Conservation (phyloP, 73 alveolate species). For the Tetrahymena elliotti region DNA sequence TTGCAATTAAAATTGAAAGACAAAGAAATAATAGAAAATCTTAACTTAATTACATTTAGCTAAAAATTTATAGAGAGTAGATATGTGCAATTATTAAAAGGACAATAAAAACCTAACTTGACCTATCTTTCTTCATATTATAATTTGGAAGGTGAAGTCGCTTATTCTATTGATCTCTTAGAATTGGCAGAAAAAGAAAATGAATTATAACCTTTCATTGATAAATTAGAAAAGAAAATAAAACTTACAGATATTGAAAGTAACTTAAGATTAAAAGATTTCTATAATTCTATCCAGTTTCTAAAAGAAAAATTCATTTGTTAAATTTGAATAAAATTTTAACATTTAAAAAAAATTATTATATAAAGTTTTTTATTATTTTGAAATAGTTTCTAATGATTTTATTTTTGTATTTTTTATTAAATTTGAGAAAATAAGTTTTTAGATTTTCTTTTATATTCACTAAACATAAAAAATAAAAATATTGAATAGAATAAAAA, state of each 20-base stretch:
- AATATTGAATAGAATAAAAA: no score
- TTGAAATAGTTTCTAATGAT: no score
- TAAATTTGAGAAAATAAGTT: no score
- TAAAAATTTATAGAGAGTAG: neutral
- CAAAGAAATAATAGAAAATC: neutral
- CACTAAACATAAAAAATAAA: no score
- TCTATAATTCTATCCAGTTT: neutral
- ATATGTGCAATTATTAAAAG: neutral
- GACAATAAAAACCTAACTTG: neutral
- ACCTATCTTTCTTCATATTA: neutral
- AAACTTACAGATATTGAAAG: neutral
- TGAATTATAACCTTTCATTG: neutral
- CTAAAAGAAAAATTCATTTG: neutral
- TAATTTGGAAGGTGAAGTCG: neutral
- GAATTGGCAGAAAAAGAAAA: neutral
- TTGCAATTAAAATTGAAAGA: neutral
- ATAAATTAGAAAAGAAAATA: neutral
- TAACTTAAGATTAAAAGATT: neutral
- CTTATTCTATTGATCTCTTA: neutral
- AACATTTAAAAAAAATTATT: no score
- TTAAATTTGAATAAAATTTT: no score
- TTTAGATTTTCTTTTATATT: no score
- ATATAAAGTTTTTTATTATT: no score
- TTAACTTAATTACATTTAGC: neutral
- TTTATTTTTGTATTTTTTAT: no score